Conservation (phyloP, 169 alveolate species). For the Plasmodium reichenowi region DNA sequence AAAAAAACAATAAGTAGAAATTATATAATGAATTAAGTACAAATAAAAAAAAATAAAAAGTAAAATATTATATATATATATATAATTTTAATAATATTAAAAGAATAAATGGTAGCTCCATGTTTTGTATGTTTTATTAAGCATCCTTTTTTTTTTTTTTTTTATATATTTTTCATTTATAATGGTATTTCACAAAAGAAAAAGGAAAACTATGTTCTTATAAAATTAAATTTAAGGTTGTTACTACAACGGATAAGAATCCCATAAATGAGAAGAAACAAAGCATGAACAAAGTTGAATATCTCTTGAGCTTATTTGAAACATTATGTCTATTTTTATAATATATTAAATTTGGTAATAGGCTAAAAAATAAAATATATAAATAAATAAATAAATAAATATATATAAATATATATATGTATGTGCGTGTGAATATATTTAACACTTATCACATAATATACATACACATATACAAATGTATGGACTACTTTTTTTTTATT, state of each 20-base stretch:
- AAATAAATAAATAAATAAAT: neutral
- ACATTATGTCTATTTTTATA: constrained; percentile 48
- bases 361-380: constrained; percentile 7
- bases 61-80: too few relatives aligned
- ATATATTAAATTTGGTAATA: constrained; percentile 71
- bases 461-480: neutral
- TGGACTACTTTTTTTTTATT: neutral
- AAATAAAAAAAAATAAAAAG: too few relatives aligned
- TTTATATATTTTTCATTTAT: neutral
- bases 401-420: neutral
- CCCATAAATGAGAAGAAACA: constrained; percentile 70
- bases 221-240: constrained; percentile 30
- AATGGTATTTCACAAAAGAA: constrained; percentile 1
- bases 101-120: too few relatives aligned
- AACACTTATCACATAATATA: neutral
- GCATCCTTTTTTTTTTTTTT: too few relatives aligned
- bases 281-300: constrained; percentile 40
- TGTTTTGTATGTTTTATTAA: too few relatives aligned
- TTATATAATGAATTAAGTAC: too few relatives aligned
- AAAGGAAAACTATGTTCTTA: neutral
- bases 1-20: too few relatives aligned
- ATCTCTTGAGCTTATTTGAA: constrained; percentile 30
- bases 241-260: constrained; percentile 35
- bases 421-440: too few relatives aligned
- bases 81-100: too few relatives aligned